Evolutionary conservation across 257 asterid genomes (phyloP).

Genomic region (Nicotiana noctiflora): DNA sequence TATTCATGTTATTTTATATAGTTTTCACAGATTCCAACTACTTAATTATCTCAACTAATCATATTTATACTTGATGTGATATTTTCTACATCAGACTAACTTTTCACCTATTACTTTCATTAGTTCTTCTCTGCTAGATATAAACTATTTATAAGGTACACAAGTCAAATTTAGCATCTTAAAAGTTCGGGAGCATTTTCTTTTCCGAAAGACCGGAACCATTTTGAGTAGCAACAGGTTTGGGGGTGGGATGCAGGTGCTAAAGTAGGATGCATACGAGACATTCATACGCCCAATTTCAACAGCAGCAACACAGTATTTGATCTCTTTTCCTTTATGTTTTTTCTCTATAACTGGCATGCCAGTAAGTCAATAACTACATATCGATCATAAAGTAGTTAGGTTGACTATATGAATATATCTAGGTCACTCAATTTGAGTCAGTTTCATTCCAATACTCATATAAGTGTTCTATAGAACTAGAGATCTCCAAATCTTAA

Average conservation of each 20-base stretch:
- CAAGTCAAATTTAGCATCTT: not conserved
- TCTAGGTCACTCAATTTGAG: not conserved
- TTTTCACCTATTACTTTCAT: not conserved
- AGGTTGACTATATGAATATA: not conserved
- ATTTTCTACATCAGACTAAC: not conserved
- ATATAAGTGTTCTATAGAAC: not conserved
- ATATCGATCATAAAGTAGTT: not conserved
- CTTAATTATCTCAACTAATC: not conserved
- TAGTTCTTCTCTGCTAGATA: not conserved
- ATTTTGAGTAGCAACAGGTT: not conserved
- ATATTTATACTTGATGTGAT: not conserved
- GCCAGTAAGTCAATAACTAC: not conserved
- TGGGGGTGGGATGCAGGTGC: not conserved
- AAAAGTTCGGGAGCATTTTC: not conserved
- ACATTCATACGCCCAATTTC: not conserved
- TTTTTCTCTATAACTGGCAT: not conserved
- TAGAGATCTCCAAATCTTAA: not conserved
- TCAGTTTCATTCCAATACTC: not conserved
- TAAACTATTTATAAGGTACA: not conserved
- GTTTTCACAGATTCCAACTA: not conserved
- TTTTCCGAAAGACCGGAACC: not conserved
- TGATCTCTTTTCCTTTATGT: not conserved
- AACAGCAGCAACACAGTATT: not conserved
- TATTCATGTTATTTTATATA: not conserved
- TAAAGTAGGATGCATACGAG: not conserved